phyloP scores from a whole-genome alignment of 2,329 filamentous ascomycete genomes.

The Ophiostoma sp. region DNA sequence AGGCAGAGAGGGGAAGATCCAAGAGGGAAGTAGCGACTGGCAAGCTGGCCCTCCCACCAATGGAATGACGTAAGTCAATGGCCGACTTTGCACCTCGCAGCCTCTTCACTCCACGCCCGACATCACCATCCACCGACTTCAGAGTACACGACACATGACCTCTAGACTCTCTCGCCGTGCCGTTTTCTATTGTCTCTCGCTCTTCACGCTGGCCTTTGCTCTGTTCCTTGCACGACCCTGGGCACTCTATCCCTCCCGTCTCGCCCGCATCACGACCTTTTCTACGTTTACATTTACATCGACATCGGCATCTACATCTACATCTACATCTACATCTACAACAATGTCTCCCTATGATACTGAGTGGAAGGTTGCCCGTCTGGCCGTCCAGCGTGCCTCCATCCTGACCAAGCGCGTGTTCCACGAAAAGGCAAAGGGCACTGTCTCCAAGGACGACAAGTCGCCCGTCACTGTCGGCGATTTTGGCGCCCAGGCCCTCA shows the following conservation, averaged over 20 bases:
- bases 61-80: neutral
- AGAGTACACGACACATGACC: neutral
- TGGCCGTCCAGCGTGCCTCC: constrained; percentile 76
- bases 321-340: neutral
- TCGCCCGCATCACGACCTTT: neutral
- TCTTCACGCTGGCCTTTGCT: constrained; percentile 7
- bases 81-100: neutral
- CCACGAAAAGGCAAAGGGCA: constrained; percentile 87
- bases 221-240: constrained; percentile 8
- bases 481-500: constrained; percentile 94
- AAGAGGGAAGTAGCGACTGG: neutral
- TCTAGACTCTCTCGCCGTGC: neutral
- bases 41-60: neutral
- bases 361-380: constrained; percentile 77
- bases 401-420: constrained; percentile 52
- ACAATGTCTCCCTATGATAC: constrained; percentile 55
- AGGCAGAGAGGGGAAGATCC: neutral
- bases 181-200: neutral
- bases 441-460: constrained; percentile 88
- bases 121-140: neutral
- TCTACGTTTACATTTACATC: neutral
- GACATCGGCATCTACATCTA: neutral
- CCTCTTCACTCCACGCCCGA: neutral
- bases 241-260: neutral
- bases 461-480: constrained; percentile 97